phyloP scores from a whole-genome alignment of 139 green algal genomes.

The Micractinium sp. region DNA sequence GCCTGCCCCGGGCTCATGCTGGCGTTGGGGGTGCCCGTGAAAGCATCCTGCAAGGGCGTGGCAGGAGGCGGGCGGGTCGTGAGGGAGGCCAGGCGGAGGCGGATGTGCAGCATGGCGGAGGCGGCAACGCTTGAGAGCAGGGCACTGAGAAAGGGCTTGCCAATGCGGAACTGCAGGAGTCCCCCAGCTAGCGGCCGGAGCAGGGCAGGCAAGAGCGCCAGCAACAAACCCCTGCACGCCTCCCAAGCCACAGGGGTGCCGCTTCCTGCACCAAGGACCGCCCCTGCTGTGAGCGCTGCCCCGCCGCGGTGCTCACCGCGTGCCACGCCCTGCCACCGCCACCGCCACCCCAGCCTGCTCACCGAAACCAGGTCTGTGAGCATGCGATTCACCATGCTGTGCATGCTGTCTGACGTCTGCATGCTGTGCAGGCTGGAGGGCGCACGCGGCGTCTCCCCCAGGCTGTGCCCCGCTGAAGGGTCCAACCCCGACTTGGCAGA shows the following conservation, averaged over 20 bases:
- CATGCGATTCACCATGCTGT: slow-evolving; percentile 46
- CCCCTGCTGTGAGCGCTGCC: no score
- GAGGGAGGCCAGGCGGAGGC: background rate
- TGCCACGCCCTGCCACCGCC: background rate
- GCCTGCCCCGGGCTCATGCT: background rate
- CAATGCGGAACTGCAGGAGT: no score
- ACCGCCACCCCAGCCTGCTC: background rate
- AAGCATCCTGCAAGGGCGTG: background rate
- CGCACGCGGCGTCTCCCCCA: background rate
- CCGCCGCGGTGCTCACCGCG: background rate
- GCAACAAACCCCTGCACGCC: background rate
- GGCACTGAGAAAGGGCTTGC: no score
- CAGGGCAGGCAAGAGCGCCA: no score
- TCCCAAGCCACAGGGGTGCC: background rate
- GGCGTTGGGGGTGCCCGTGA: slow-evolving; percentile 13
- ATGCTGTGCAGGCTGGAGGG: slow-evolving; percentile 10
- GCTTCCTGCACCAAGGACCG: background rate
- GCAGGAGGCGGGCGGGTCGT: background rate
- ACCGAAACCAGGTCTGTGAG: slow-evolving; percentile 43
- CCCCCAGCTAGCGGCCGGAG: no score
- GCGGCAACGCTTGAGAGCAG: no score
- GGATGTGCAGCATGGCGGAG: background rate
- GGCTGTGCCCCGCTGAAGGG: background rate
- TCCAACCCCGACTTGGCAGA: background rate
- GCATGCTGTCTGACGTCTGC: slow-evolving; percentile 16